A percentile compares a stretch with the other conserved stretches of the same genome.
Conservation (phyloP, 1,284 basidiomycete species). For the Irpex sp. region DNA sequence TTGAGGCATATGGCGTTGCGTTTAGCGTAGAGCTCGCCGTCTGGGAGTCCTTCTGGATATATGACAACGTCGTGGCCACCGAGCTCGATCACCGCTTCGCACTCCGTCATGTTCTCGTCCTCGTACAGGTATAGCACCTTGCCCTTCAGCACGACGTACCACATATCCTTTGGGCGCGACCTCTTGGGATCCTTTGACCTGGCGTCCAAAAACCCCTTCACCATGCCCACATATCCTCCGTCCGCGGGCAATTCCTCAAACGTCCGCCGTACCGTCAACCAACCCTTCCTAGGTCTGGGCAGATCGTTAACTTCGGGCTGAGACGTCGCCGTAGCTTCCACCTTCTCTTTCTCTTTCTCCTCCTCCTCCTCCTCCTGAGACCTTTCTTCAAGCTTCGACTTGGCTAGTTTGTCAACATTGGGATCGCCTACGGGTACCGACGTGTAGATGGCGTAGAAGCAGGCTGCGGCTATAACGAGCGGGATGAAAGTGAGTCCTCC, state of each 20-base stretch:
- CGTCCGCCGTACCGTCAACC: conserved; percentile 82
- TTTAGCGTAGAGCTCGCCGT: conserved; percentile 87
- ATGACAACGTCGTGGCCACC: conserved; percentile 71
- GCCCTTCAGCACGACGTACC: conserved; percentile 87
- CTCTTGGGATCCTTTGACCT: conserved; percentile 76
- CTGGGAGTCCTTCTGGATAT: conserved; percentile 68
- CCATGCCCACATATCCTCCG: conserved; percentile 64
- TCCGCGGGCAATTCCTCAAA: conserved; percentile 66
- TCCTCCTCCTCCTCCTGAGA: conserved; percentile 10
- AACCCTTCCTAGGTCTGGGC: conserved; percentile 71
- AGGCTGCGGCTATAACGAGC: conserved; percentile 51
- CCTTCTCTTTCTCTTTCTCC: conserved; percentile 25
- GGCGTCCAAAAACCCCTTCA: conserved; percentile 70
- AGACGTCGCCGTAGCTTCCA: conserved; percentile 24
- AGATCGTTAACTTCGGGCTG: conserved; percentile 46
- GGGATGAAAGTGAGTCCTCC: conserved; percentile 88
- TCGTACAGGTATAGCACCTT: conserved; percentile 89
- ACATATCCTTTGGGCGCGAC: conserved; percentile 82
- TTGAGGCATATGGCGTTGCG: conserved; percentile 82
- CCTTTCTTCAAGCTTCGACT: conserved; percentile 21
- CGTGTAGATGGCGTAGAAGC: conserved; percentile 70
- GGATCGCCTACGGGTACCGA: conserved; percentile 70
- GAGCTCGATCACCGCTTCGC: conserved; percentile 82
- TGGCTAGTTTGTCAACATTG: conserved; percentile 26
- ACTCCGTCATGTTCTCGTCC: conserved; percentile 84